A percentile compares a stretch with the other conserved stretches of the same genome.
phyloP scores from a whole-genome alignment of 768 basidiomycete genomes.

The Lentinula sp. region DNA sequence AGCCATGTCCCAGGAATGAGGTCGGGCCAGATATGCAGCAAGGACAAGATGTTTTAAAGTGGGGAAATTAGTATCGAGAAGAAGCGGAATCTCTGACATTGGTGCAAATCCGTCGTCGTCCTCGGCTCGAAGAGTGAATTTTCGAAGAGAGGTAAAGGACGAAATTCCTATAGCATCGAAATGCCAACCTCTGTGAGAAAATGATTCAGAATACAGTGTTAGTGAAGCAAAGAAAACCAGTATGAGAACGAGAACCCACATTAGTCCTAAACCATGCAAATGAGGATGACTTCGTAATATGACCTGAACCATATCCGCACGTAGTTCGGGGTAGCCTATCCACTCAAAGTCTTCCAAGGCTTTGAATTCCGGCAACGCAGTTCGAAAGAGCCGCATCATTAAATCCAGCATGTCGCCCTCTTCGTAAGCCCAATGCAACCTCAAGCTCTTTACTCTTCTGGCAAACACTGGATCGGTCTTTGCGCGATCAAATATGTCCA shows the following conservation, averaged over 20 bases:
- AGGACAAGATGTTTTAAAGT: conserved; percentile 59
- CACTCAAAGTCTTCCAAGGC: conserved; percentile 61
- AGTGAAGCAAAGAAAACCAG: background rate
- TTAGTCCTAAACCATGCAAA: conserved; percentile 51
- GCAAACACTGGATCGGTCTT: conserved; percentile 60
- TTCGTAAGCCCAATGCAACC: conserved; percentile 66
- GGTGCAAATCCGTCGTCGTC: conserved; percentile 69
- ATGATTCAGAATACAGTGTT: background rate
- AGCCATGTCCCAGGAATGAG: conserved; percentile 62
- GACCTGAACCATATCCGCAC: conserved; percentile 59
- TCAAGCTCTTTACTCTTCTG: conserved; percentile 47
- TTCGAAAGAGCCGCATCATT: conserved; percentile 58
- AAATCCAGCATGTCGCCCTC: conserved; percentile 63
- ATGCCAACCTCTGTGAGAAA: conserved; percentile 53
- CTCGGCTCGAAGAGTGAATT: conserved; percentile 64
- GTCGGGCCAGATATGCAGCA: conserved; percentile 60
- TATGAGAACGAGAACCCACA: conserved; percentile 26
- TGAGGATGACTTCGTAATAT: conserved; percentile 48
- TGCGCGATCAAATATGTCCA: conserved; percentile 64
- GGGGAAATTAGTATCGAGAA: conserved; percentile 52
- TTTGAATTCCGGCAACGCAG: conserved; percentile 57
- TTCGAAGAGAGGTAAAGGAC: conserved; percentile 51
- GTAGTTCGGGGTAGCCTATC: conserved; percentile 72
- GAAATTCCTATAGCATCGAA: conserved; percentile 68
- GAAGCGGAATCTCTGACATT: conserved; percentile 60